A percentile compares a stretch with the other conserved stretches of the same genome.
phyloP scores from a whole-genome alignment of 2,329 filamentous ascomycete genomes.

The Seiridium unicorne region DNA sequence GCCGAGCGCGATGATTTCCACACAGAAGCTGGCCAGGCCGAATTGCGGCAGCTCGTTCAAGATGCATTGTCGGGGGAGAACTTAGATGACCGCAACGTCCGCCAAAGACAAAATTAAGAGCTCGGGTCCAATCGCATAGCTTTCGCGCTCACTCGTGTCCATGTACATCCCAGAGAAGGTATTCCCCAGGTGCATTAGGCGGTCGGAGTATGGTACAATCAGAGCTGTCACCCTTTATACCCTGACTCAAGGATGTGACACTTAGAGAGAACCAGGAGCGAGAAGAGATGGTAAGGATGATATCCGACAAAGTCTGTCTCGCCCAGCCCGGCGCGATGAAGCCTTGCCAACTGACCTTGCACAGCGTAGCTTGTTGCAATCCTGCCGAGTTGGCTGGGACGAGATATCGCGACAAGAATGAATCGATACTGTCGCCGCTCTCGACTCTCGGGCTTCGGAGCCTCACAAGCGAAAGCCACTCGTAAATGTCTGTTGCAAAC shows the following conservation, averaged over 20 bases:
- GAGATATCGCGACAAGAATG: slow-evolving; percentile 67
- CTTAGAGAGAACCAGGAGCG: slow-evolving; percentile 56
- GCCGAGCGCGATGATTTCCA: slow-evolving; percentile 82
- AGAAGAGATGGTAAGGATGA: slow-evolving; percentile 40
- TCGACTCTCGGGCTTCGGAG: slow-evolving; percentile 64
- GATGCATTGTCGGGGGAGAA: slow-evolving; percentile 72
- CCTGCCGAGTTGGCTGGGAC: slow-evolving; percentile 42
- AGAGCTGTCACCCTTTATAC: slow-evolving; percentile 39
- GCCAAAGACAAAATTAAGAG: slow-evolving; percentile 56
- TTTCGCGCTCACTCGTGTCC: slow-evolving; percentile 35
- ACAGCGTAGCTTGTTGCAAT: slow-evolving; percentile 32
- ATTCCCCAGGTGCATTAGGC: slow-evolving; percentile 47
- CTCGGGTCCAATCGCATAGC: slow-evolving; percentile 1
- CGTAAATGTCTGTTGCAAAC: slow-evolving; percentile 62
- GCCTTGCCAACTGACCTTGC: slow-evolving; percentile 58
- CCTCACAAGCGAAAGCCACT: slow-evolving; percentile 71
- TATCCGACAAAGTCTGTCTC: slow-evolving; percentile 43
- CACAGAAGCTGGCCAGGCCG: slow-evolving; percentile 73
- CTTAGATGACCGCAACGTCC: slow-evolving; percentile 62
- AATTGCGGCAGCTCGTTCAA: slow-evolving; percentile 74
- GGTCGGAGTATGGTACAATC: slow-evolving; percentile 56
- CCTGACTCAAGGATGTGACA: slow-evolving; percentile 49
- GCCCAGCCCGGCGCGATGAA: slow-evolving; percentile 55
- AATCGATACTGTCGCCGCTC: slow-evolving; percentile 59
- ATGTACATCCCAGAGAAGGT: slow-evolving; percentile 60